Percentiles rank a stretch among this genome's conserved stretches.
Evolutionary conservation across 164 flowering plant species (phyloP).

Genomic region (Stephania cephalantha): DNA sequence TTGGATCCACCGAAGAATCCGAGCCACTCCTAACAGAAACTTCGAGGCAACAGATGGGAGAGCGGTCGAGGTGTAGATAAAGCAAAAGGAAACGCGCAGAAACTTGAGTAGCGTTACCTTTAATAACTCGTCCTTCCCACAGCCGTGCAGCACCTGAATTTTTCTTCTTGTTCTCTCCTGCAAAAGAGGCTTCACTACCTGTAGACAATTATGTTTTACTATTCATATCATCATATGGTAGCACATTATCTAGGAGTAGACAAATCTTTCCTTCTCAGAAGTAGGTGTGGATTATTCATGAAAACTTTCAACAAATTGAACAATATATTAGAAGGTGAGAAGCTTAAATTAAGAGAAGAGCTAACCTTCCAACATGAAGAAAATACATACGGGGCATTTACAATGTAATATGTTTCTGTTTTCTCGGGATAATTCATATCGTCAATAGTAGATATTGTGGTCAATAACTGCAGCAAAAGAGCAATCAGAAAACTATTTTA

Average conservation of each 20-base stretch:
- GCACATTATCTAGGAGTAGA: background rate
- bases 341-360: background rate
- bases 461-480: constrained; percentile 61
- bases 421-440: constrained; percentile 98
- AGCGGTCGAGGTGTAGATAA: no score
- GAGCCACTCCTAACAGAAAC: background rate
- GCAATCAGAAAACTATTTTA: background rate
- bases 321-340: background rate
- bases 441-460: constrained; percentile 78
- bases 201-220: constrained; percentile 13
- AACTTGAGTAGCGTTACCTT: constrained; percentile 36
- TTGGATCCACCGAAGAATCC: background rate
- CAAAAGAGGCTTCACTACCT: constrained; percentile 93
- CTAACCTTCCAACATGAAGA: constrained; percentile 99
- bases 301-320: background rate
- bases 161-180: constrained; percentile 91
- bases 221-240: background rate
- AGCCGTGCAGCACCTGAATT: constrained; percentile 84
- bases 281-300: background rate
- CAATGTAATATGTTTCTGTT: constrained; percentile 91
- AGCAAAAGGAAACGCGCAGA: background rate
- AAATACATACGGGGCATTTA: constrained; percentile 85
- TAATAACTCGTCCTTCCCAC: constrained; percentile 71
- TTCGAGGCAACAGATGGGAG: no score
- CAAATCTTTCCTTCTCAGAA: background rate